A percentile compares a stretch with the other conserved stretches of the same genome.
These are phyloP conservation scores for Erodium texanum DNA, from an alignment of 441 rosid species.

Conservation along the genomic window DNA sequence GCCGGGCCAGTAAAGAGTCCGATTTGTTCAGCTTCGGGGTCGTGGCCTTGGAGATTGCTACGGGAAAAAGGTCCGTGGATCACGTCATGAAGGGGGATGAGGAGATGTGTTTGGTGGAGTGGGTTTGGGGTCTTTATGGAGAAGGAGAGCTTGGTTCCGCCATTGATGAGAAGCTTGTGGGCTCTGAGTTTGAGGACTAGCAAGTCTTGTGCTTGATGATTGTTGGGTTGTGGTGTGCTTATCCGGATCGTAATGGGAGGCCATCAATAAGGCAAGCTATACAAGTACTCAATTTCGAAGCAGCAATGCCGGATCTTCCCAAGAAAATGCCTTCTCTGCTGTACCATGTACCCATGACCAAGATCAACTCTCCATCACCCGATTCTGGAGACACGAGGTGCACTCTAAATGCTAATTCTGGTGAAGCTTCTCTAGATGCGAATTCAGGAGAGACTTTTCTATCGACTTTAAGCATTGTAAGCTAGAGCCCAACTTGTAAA, in stretches of 20 bases:
- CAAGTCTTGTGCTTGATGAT: slow-evolving; percentile 27
- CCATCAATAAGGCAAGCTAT: neutral
- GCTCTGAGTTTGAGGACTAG: neutral
- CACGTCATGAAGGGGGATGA: neutral
- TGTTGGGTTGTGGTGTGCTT: slow-evolving; percentile 6
- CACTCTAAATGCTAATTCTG: too few species aligned
- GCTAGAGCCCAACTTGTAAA: too few species aligned
- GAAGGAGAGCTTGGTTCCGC: neutral
- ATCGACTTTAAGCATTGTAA: too few species aligned
- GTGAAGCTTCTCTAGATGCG: too few species aligned
- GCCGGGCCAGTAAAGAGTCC: slow-evolving; percentile 17
- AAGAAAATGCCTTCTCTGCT: neutral
- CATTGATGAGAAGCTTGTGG: neutral
- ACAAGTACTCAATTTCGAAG: neutral
- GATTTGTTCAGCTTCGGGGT: slow-evolving; percentile 20
- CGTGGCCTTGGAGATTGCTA: slow-evolving; percentile 17
- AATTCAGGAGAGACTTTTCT: too few species aligned
- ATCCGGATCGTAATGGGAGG: slow-evolving; percentile 18
- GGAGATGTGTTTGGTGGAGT: neutral
- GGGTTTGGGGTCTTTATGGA: neutral
- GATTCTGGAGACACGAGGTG: too few species aligned
- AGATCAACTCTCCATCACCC: too few species aligned
- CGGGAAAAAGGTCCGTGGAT: slow-evolving; percentile 9
- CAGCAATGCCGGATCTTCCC: neutral
- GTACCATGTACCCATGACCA: neutral